phyloP scores from a whole-genome alignment of 768 basidiomycete genomes.

The Russula dissimulans region DNA sequence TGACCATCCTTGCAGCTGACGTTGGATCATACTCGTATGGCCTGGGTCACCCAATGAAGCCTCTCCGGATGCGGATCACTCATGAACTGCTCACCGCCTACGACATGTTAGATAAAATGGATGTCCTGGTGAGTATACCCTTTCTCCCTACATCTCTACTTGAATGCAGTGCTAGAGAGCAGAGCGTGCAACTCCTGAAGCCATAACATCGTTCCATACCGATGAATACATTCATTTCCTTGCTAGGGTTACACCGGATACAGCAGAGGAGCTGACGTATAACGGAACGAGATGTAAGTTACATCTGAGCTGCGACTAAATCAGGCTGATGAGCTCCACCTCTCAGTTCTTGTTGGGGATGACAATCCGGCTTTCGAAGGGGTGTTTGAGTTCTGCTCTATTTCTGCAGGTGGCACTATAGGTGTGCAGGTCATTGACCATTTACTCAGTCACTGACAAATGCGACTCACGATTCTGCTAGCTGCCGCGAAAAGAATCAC shows the following conservation, averaged over 20 bases:
- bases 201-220: constrained; percentile 91
- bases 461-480: constrained; percentile 23
- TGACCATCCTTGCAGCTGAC: constrained; percentile 39
- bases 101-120: constrained; percentile 90
- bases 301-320: not conserved
- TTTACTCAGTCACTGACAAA: not conserved
- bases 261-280: constrained; percentile 74
- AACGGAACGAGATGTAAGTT: constrained; percentile 76
- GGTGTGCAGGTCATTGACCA: constrained; percentile 32
- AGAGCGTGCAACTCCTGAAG: constrained; percentile 29
- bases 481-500: constrained; percentile 76
- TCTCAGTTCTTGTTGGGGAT: constrained; percentile 59
- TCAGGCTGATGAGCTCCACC: not conserved
- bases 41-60: constrained; percentile 90
- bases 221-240: constrained; percentile 98
- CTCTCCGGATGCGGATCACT: constrained; percentile 88
- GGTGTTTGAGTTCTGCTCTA: constrained; percentile 92
- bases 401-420: constrained; percentile 92
- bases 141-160: not conserved
- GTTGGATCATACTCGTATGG: constrained; percentile 76
- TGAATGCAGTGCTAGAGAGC: constrained; percentile 23
- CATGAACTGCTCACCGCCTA: constrained; percentile 89
- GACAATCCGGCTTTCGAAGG: constrained; percentile 98
- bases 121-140: constrained; percentile 64
- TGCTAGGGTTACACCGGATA: constrained; percentile 83